A percentile compares a stretch with the other conserved stretches of the same genome.
phyloP scores from a whole-genome alignment of 805 yeast species.

The Kluyveromyces wickerhamii region DNA sequence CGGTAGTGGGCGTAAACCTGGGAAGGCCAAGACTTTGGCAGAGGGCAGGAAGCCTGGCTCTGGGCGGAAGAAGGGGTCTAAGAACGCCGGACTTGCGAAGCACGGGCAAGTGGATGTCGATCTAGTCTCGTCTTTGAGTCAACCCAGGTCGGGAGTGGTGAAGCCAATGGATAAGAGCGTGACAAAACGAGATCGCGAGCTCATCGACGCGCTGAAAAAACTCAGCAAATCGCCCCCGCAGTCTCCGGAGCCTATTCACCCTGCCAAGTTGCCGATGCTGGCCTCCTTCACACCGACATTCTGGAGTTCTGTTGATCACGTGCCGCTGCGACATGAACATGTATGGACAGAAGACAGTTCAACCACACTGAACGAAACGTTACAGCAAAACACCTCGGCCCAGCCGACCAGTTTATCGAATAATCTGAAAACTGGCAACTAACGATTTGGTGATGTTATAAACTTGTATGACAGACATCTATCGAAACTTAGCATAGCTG shows the following conservation, averaged over 20 bases:
- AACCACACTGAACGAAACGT: not conserved
- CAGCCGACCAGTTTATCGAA: not conserved
- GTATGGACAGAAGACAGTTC: not conserved
- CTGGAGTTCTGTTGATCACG: conserved; percentile 3
- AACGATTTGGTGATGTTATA: no score
- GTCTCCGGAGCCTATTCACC: conserved; percentile 2
- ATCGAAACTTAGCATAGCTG: no score
- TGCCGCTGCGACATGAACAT: conserved; percentile 6
- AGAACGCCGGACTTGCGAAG: conserved; percentile 1
- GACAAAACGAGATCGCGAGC: conserved; percentile 4
- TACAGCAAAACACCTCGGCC: not conserved
- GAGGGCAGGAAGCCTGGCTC: conserved; percentile 31
- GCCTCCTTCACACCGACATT: conserved; percentile 2
- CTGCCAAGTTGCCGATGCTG: conserved; percentile 4
- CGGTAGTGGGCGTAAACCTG: conserved; percentile 31
- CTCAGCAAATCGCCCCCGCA: conserved; percentile 3
- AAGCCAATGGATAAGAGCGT: conserved; percentile 2
- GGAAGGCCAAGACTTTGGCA: conserved; percentile 27
- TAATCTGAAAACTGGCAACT: not conserved
- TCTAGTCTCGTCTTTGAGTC: not conserved
- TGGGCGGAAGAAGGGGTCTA: conserved; percentile 21
- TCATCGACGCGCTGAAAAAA: conserved; percentile 3
- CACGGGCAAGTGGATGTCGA: not conserved
- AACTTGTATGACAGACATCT: no score
- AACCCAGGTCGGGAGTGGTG: not conserved